Conservation (phyloP, 1,139 yeast species). For the Yamadazyma trypodendri region DNA sequence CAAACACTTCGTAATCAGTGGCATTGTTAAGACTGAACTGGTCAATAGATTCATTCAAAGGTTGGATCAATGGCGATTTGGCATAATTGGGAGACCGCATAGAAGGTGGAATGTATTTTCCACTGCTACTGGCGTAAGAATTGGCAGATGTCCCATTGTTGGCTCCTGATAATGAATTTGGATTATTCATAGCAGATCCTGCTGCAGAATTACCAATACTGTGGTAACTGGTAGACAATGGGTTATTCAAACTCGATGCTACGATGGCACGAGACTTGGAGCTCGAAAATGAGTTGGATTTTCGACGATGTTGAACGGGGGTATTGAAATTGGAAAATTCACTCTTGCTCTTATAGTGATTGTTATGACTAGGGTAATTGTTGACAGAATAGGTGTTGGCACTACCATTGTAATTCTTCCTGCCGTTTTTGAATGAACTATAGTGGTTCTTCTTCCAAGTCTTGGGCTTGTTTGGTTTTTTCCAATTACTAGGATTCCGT, state of each 20-base stretch:
- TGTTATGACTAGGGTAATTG: conserved; percentile 13
- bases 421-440: conserved; percentile 11
- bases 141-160: background rate
- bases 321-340: conserved; percentile 13
- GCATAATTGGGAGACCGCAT: conserved; percentile 39
- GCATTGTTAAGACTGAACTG: conserved; percentile 28
- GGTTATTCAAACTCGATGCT: conserved; percentile 7
- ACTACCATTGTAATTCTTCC: conserved; percentile 15
- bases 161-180: background rate
- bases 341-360: conserved; percentile 15
- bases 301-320: conserved; percentile 17
- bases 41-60: conserved; percentile 41
- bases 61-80: conserved; percentile 36
- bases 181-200: too few relatives aligned
- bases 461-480: conserved; percentile 28
- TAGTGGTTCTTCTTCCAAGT: conserved; percentile 20
- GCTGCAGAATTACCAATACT: background rate
- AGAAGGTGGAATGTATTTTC: conserved; percentile 47
- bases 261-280: conserved; percentile 22
- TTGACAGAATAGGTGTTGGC: conserved; percentile 16
- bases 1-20: conserved; percentile 42
- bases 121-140: conserved; percentile 19
- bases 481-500: conserved; percentile 28
- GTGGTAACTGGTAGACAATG: conserved; percentile 5
- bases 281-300: conserved; percentile 33